Percentiles rank a stretch among this genome's conserved stretches.
These are phyloP conservation scores for Penicillium maclennaniae DNA, from an alignment of 495 filamentous ascomycete genomes.

Conservation along the genomic window DNA sequence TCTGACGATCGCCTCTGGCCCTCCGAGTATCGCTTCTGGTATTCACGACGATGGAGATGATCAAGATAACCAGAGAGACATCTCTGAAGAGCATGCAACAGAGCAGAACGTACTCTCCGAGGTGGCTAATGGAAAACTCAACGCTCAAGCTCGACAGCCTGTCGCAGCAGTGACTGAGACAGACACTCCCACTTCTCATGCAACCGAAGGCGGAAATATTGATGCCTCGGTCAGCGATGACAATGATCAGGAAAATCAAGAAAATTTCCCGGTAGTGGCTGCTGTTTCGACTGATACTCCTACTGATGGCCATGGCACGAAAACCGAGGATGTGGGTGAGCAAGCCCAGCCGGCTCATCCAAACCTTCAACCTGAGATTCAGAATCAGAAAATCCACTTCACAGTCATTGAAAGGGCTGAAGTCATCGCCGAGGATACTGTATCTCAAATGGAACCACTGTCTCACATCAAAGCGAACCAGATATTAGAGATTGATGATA, in stretches of 20 bases:
- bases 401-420: background rate
- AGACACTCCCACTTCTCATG: background rate
- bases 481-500: background rate
- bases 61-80: background rate
- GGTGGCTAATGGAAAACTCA: background rate
- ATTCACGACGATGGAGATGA: background rate
- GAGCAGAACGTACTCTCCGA: conserved; percentile 5
- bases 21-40: conserved; percentile 16
- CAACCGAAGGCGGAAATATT: background rate
- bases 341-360: background rate
- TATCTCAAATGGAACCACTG: background rate
- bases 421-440: background rate
- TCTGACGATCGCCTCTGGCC: conserved; percentile 16
- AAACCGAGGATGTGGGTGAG: background rate
- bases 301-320: background rate
- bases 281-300: background rate
- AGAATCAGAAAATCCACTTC: background rate
- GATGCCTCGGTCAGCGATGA: background rate
- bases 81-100: background rate
- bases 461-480: background rate
- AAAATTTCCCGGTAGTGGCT: background rate
- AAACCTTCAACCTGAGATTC: background rate
- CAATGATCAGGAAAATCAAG: background rate
- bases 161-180: background rate
- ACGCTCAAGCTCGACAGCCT: background rate